phyloP scores from a whole-genome alignment of 495 filamentous ascomycete genomes.

The Cladorrhinum samala region DNA sequence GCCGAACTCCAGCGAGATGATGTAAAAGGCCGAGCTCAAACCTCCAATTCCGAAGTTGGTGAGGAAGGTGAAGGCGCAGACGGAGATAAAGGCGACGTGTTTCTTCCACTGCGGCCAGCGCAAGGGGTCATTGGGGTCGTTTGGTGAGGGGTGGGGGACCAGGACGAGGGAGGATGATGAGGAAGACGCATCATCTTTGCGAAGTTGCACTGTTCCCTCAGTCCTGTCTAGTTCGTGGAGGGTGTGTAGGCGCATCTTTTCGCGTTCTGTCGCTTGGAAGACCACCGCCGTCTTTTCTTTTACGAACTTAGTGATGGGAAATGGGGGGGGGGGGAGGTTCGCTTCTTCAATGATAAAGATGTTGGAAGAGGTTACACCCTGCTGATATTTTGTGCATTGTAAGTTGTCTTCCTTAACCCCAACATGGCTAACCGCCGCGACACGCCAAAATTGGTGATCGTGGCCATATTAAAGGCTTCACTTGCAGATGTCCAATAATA shows the following conservation, averaged over 20 bases:
- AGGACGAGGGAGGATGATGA: slow-evolving; percentile 22
- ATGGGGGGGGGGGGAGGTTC: too few species aligned
- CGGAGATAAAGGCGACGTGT: slow-evolving; percentile 25
- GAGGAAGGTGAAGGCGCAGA: slow-evolving; percentile 35
- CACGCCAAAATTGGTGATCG: too few species aligned
- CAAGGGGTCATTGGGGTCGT: slow-evolving; percentile 33
- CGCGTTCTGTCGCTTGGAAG: too few species aligned
- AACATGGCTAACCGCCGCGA: too few species aligned
- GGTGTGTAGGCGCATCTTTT: slow-evolving; percentile 25
- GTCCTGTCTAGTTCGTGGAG: slow-evolving; percentile 28
- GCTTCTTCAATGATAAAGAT: too few species aligned
- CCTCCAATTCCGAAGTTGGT: slow-evolving; percentile 36
- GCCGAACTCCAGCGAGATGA: slow-evolving; percentile 24
- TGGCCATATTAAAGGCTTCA: too few species aligned
- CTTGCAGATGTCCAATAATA: too few species aligned
- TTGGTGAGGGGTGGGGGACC: slow-evolving; percentile 27
- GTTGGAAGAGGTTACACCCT: too few species aligned
- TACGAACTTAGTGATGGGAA: too few species aligned
- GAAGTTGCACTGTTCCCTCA: slow-evolving; percentile 27
- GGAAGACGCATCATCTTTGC: slow-evolving; percentile 3
- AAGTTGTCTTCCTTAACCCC: too few species aligned
- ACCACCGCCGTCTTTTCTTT: too few species aligned
- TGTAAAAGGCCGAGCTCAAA: slow-evolving; percentile 25
- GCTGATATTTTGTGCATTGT: too few species aligned
- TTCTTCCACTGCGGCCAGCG: slow-evolving; percentile 31